phyloP scores from a whole-genome alignment of 2,329 filamentous ascomycete species.

The Monosporascus sp. region DNA sequence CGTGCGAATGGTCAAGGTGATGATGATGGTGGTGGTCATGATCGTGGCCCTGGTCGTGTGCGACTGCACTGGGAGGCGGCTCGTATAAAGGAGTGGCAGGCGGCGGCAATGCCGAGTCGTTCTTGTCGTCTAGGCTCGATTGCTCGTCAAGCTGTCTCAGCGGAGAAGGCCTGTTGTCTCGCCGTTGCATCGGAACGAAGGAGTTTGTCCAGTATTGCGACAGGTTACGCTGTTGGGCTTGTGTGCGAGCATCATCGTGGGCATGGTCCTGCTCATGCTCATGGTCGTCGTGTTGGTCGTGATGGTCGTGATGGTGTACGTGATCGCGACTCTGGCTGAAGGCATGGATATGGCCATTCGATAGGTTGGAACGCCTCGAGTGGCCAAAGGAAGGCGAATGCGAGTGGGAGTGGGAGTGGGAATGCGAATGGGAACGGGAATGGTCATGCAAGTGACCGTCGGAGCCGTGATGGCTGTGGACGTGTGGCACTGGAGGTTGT shows the following conservation, averaged over 20 bases:
- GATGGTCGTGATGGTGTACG: constrained; percentile 28
- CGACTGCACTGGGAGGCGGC: constrained; percentile 8
- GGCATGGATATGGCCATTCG: constrained; percentile 20
- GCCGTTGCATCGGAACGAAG: constrained; percentile 24
- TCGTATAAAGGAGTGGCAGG: constrained; percentile 11
- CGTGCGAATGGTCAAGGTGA: constrained; percentile 3
- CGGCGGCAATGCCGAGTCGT: constrained; percentile 4
- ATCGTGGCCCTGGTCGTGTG: constrained; percentile 22
- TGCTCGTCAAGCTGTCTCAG: constrained; percentile 22
- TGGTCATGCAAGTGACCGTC: constrained; percentile 30
- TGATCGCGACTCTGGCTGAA: constrained; percentile 25
- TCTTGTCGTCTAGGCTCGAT: constrained; percentile 14
- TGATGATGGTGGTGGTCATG: constrained; percentile 11
- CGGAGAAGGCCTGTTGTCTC: constrained; percentile 29
- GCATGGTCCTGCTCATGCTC: constrained; percentile 25
- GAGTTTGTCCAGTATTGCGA: constrained; percentile 30
- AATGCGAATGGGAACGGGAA: constrained; percentile 23
- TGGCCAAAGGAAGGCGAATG: constrained; percentile 37
- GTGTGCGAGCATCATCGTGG: constrained; percentile 20
- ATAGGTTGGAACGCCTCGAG: constrained; percentile 27
- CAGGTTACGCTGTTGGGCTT: constrained; percentile 20
- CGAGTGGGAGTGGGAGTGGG: constrained; percentile 30
- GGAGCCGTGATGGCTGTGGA: constrained; percentile 23
- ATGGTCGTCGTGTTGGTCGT: no score
- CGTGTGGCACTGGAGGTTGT: constrained; percentile 41